Evolutionary conservation across 2,329 filamentous ascomycete species (phyloP), one percentile per base, ranked within the genome.

Genomic region (Aurifilum marmelostoma): DNA sequence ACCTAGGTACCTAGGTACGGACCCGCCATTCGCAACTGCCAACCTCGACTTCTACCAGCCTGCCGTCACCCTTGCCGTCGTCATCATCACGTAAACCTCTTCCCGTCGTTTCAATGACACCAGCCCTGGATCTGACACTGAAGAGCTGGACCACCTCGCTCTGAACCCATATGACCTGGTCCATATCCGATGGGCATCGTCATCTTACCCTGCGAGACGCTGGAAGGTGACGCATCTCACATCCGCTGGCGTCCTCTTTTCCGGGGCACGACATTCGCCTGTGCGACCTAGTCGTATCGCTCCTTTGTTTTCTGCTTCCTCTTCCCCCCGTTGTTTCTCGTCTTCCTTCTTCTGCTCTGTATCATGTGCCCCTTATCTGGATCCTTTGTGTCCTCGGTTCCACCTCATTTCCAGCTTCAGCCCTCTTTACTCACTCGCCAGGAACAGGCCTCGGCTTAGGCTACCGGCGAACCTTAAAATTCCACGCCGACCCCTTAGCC

Each of bases 381-480:
- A 54, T 54, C 52, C 24, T 56, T 29, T 59, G 6, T 32, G n/a
- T 7, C 18, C 9, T 11, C 29, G n/a, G 32, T 34, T 5, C 56
- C 56, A 34, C 29, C 3, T 29, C 56, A n/a, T 5, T 34, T n/a
- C 56, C 56, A 29, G 54, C 21, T 12, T 18, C 56, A 37, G 16
- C 56, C 32, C 32, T 18, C 34, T 34, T 34, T 18, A 21, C 18
- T 21, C 43, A 16, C 56, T 29, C 21, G 29, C n/a, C 16, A 18
- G 29, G 21, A 16, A 59, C 54, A 34, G 16, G 56, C 56, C 56
- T 37, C 56, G 56, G 56, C 32, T 59, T 32, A 37, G 29, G 32
- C 56, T 59, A 32, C 56, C 56, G 56, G 32, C 21, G 29, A 59
- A 59, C 56, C 32, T 59, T 59, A 56, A 29, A n/a, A 12, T 56